Conservation (phyloP, 2,329 filamentous ascomycete species). For the Hyphodiscus sp. region DNA sequence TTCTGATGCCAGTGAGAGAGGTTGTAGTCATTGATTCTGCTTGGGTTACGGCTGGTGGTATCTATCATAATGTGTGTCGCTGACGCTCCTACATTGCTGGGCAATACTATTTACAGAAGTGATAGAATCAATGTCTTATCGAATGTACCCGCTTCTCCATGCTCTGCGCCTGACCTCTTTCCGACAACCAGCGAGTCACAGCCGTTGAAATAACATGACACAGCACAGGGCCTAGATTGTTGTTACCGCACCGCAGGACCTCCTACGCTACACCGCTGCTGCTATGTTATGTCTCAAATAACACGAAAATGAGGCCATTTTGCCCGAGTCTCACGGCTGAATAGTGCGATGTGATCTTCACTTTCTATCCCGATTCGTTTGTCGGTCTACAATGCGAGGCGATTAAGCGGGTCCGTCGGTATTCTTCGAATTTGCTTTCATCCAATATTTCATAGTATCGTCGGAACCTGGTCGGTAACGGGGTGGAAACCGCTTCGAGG, state of each 20-base stretch:
- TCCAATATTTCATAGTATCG: too few relatives aligned
- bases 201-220: neutral
- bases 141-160: neutral
- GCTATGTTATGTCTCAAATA: neutral
- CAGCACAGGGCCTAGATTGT: neutral
- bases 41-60: neutral
- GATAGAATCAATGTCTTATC: neutral
- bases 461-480: too few relatives aligned
- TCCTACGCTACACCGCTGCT: neutral
- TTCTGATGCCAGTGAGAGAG: conserved; percentile 20
- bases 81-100: neutral
- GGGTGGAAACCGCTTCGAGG: too few relatives aligned
- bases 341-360: too few relatives aligned
- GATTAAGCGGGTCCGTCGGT: too few relatives aligned
- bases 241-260: neutral
- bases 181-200: neutral
- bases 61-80: neutral
- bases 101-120: neutral
- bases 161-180: neutral
- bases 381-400: too few relatives aligned
- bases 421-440: too few relatives aligned
- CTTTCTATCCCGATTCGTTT: too few relatives aligned
- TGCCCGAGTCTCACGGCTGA: too few relatives aligned
- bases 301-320: too few relatives aligned
- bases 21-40: conserved; percentile 22